Evolutionary conservation across 83 land plant genomes (phyloP).

Genomic region (Diphasiastrum complanatum): DNA sequence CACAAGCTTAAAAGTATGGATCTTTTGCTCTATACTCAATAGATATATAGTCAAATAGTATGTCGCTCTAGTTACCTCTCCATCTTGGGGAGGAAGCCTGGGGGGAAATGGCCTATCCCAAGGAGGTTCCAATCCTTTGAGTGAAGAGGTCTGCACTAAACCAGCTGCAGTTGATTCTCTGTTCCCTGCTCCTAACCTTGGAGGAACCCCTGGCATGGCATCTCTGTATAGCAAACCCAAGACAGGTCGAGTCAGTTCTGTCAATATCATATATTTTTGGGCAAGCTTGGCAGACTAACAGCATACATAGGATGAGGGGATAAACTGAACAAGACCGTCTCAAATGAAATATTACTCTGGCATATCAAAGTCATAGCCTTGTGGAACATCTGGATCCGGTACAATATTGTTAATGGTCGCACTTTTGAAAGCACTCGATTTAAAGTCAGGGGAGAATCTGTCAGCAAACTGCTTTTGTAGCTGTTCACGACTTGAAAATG

Average conservation of each 20-base stretch:
- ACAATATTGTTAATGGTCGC: constrained; percentile 50
- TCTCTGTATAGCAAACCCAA: neutral
- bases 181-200: constrained; percentile 30
- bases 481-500: constrained; percentile 43
- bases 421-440: constrained; percentile 35
- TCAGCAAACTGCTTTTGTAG: constrained; percentile 49
- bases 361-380: constrained; percentile 51
- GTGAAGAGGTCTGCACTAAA: constrained; percentile 48
- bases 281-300: too few relatives aligned
- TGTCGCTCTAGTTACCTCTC: constrained; percentile 45
- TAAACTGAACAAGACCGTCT: too few relatives aligned
- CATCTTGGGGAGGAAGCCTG: constrained; percentile 63
- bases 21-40: neutral
- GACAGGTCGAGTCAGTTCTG: neutral
- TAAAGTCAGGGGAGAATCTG: constrained; percentile 40
- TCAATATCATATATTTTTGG: neutral
- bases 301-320: too few relatives aligned
- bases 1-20: neutral
- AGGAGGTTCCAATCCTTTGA: constrained; percentile 70
- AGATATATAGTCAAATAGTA: neutral
- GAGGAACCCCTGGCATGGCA: neutral
- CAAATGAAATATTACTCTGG: constrained; percentile 42
- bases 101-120: constrained; percentile 93
- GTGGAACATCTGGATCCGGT: constrained; percentile 80
- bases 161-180: constrained; percentile 59